phyloP scores from a whole-genome alignment of 805 yeast species.

The Candida jianshihensis region DNA sequence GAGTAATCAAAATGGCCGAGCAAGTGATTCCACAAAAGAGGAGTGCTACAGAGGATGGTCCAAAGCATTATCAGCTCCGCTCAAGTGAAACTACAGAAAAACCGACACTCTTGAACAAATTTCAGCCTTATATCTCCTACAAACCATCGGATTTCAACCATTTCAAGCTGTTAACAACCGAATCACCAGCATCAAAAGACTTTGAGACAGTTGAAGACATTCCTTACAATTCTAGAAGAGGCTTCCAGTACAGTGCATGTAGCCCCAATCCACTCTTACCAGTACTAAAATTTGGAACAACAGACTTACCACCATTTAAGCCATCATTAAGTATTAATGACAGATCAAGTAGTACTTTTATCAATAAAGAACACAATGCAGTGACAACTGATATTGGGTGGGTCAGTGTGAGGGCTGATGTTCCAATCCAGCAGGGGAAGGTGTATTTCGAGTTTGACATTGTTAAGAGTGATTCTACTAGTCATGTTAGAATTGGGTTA shows the following conservation, averaged over 20 bases:
- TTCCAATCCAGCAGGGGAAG: slow-evolving; percentile 68
- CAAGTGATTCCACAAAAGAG: slow-evolving; percentile 4
- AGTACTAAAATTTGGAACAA: slow-evolving; percentile 56
- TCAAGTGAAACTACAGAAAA: slow-evolving; percentile 1
- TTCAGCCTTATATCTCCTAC: slow-evolving; percentile 18
- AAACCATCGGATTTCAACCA: slow-evolving; percentile 15
- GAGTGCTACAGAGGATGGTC: slow-evolving; percentile 1
- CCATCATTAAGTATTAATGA: slow-evolving; percentile 62
- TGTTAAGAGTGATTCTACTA: slow-evolving; percentile 26
- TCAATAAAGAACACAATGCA: slow-evolving; percentile 30
- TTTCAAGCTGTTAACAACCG: slow-evolving; percentile 7
- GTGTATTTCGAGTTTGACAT: slow-evolving; percentile 78
- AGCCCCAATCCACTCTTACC: slow-evolving; percentile 57
- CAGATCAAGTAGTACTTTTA: slow-evolving; percentile 49
- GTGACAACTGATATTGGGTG: slow-evolving; percentile 69
- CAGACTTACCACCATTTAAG: slow-evolving; percentile 63
- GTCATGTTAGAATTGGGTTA: slow-evolving; percentile 77
- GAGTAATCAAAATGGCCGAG: slow-evolving; percentile 7
- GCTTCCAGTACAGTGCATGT: slow-evolving; percentile 77
- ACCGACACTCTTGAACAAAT: slow-evolving; percentile 12
- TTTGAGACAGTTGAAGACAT: slow-evolving; percentile 60
- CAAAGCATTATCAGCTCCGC: neutral
- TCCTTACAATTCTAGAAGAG: slow-evolving; percentile 65
- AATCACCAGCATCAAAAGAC: slow-evolving; percentile 4
- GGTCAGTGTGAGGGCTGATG: slow-evolving; percentile 70